A percentile compares a stretch with the other conserved stretches of the same genome.
Conservation (phyloP, 2,329 filamentous ascomycete species). For the Lachnum nothofagi region DNA sequence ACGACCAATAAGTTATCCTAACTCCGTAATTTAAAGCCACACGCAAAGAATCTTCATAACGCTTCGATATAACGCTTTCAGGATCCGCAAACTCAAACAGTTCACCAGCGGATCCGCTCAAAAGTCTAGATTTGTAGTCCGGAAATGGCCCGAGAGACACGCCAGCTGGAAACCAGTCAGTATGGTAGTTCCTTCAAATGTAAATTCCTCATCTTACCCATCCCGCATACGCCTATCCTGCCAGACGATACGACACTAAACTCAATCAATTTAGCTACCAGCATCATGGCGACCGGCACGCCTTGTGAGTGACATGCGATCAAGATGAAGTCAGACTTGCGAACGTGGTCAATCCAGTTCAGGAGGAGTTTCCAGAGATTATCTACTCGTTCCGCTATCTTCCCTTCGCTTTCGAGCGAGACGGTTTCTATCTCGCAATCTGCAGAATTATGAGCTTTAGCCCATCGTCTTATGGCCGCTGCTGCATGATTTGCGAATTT, state of each 20-base stretch:
- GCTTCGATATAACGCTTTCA: constrained; percentile 73
- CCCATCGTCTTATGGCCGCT: constrained; percentile 77
- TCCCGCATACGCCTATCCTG: constrained; percentile 79
- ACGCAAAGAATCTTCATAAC: constrained; percentile 72
- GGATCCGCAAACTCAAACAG: constrained; percentile 89
- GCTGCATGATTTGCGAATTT: constrained; percentile 86
- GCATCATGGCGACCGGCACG: constrained; percentile 87
- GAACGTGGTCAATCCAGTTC: constrained; percentile 90
- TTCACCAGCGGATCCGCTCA: constrained; percentile 88
- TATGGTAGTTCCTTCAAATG: constrained; percentile 3
- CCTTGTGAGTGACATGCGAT: constrained; percentile 95
- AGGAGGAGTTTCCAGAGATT: constrained; percentile 90
- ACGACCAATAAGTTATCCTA: constrained; percentile 81
- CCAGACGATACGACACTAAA: constrained; percentile 75
- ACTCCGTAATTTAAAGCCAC: constrained; percentile 72
- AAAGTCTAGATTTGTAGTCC: constrained; percentile 82
- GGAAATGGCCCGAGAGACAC: constrained; percentile 90
- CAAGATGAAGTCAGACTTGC: constrained; percentile 80
- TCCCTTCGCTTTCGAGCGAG: constrained; percentile 89
- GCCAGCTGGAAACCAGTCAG: constrained; percentile 67
- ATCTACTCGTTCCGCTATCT: constrained; percentile 82
- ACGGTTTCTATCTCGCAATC: constrained; percentile 88
- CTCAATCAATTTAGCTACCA: constrained; percentile 86
- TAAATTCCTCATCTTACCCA: constrained; percentile 41
- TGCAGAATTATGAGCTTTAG: constrained; percentile 64